A percentile compares a stretch with the other conserved stretches of the same genome.
Conservation (phyloP, 148 eudicot species). For the Fagopyrum tataricum region DNA sequence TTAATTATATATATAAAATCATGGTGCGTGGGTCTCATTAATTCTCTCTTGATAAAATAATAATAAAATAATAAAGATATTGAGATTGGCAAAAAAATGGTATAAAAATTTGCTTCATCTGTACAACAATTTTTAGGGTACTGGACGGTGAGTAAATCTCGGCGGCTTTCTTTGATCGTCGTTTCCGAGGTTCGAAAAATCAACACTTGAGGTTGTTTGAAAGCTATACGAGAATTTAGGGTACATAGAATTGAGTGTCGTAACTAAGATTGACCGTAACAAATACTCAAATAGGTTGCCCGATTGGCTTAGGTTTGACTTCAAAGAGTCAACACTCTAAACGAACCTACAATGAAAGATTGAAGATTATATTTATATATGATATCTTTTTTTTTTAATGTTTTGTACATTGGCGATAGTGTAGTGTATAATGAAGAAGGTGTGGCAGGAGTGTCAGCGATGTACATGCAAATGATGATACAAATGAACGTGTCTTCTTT, state of each 20-base stretch:
- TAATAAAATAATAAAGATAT: neutral
- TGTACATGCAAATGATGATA: conserved; percentile 7
- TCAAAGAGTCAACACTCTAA: neutral
- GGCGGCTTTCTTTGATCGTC: neutral
- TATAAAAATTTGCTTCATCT: too few relatives aligned
- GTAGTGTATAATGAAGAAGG: neutral
- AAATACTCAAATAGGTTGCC: too few relatives aligned
- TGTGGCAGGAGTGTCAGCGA: neutral
- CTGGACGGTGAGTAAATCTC: conserved; percentile 6
- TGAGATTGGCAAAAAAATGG: too few relatives aligned
- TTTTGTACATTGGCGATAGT: too few relatives aligned
- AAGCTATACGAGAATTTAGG: neutral
- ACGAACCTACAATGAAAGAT: neutral
- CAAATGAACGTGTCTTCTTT: conserved; percentile 7
- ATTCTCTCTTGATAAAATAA: neutral
- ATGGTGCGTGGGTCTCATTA: neutral
- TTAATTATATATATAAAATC: neutral
- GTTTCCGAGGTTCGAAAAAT: neutral
- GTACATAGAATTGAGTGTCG: neutral
- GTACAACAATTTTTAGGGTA: neutral
- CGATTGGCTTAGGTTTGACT: neutral
- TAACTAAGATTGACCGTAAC: neutral
- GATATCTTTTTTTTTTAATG: too few relatives aligned
- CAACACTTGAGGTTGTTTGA: neutral
- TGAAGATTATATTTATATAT: neutral